Evolutionary conservation across 257 asterid genomes (phyloP).

Genomic region (Solanum megistacrolobum): DNA sequence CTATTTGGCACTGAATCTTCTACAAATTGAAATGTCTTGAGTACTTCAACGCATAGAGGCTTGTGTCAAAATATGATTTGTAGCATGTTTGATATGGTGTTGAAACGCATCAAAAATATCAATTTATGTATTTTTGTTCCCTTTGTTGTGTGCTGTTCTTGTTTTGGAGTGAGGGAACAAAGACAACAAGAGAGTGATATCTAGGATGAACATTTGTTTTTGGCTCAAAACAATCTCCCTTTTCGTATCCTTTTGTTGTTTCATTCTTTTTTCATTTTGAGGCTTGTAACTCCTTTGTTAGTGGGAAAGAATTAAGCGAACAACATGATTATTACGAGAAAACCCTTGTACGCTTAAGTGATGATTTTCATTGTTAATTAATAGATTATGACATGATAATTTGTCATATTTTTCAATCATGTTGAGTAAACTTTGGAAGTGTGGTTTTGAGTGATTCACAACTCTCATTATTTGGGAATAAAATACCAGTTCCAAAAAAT

Average conservation of each 20-base stretch:
- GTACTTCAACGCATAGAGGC: not conserved
- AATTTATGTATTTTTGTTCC: not conserved
- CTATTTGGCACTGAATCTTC: not conserved
- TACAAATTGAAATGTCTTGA: not conserved
- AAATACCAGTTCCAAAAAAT: not conserved
- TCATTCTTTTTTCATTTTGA: not conserved
- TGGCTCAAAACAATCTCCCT: not conserved
- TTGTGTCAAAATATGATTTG: not conserved
- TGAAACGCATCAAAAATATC: not conserved
- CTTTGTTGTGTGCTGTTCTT: not conserved
- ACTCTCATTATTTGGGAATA: not conserved
- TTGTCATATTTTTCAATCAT: not conserved
- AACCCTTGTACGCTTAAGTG: not conserved
- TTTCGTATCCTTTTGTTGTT: not conserved
- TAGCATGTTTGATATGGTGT: not conserved
- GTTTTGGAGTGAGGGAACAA: not conserved
- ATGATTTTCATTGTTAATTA: not conserved
- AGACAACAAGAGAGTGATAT: not conserved
- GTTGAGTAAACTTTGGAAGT: not conserved
- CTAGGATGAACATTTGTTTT: not conserved
- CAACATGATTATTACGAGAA: not conserved
- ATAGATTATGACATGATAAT: not conserved
- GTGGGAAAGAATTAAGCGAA: not conserved
- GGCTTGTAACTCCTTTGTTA: not conserved
- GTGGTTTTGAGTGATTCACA: not conserved